Evolutionary conservation across 2,329 filamentous ascomycete species (phyloP).

Genomic region (Exophiala xenobiotica): DNA sequence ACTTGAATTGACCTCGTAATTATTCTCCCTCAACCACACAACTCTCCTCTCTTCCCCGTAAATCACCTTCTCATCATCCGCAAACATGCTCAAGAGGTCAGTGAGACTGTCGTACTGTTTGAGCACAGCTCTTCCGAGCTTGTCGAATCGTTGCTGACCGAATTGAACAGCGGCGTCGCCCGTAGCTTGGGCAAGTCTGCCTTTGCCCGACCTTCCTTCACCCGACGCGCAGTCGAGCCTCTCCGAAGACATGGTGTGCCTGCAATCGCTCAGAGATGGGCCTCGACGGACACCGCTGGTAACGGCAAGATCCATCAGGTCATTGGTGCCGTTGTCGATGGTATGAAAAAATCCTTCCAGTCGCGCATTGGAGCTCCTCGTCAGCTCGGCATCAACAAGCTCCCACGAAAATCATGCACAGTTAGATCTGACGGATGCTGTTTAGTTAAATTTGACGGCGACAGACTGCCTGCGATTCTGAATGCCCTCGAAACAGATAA

Average conservation of each 20-base stretch:
- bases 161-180: conserved; percentile 59
- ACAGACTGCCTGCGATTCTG: conserved; percentile 93
- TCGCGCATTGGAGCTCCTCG: conserved; percentile 40
- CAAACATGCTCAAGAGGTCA: conserved; percentile 64
- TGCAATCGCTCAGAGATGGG: conserved; percentile 61
- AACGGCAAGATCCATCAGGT: conserved; percentile 73
- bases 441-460: conserved; percentile 92
- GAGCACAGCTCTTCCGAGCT: conserved; percentile 31
- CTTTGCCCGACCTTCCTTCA: conserved; percentile 56
- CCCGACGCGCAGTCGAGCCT: conserved; percentile 57
- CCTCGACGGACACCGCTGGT: conserved; percentile 56
- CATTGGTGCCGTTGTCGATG: conserved; percentile 98
- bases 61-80: conserved; percentile 31
- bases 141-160: conserved; percentile 38
- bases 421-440: conserved; percentile 17
- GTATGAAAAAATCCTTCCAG: conserved; percentile 56
- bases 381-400: conserved; percentile 37
- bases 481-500: conserved; percentile 93
- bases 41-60: conserved; percentile 25
- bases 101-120: conserved; percentile 31
- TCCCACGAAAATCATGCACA: conserved; percentile 4
- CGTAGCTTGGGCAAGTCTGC: conserved; percentile 60
- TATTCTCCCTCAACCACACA: conserved; percentile 22
- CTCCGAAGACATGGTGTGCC: conserved; percentile 58
- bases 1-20: conserved; percentile 12